Conservation (phyloP, 169 alveolate species). For the Plasmodium vivax region DNA sequence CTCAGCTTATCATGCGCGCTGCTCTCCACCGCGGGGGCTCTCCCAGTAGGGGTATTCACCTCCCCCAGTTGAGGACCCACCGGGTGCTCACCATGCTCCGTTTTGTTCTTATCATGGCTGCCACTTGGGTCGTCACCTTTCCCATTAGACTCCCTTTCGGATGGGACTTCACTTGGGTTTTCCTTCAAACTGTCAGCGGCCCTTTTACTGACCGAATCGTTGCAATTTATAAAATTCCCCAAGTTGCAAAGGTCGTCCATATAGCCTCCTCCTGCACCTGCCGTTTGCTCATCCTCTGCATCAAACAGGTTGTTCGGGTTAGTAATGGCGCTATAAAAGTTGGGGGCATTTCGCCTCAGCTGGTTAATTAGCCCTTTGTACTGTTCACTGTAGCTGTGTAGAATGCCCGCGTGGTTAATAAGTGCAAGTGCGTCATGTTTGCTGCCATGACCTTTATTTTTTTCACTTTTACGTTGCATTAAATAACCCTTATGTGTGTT, state of each 20-base stretch:
- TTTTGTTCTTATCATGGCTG: background rate
- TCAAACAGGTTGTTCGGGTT: slow-evolving; percentile 2
- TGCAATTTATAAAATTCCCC: slow-evolving; percentile 5
- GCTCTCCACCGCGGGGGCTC: background rate
- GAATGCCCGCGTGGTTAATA: background rate
- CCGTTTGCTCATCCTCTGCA: background rate
- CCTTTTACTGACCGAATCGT: background rate
- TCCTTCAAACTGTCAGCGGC: background rate
- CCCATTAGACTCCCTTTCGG: background rate
- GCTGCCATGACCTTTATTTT: background rate
- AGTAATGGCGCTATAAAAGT: slow-evolving; percentile 22
- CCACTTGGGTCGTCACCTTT: background rate
- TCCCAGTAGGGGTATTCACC: background rate
- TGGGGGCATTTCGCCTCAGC: slow-evolving; percentile 13
- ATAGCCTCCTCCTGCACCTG: background rate
- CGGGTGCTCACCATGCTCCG: background rate
- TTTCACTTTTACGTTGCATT: background rate
- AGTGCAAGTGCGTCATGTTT: background rate
- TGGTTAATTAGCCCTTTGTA: slow-evolving; percentile 16
- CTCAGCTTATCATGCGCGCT: background rate
- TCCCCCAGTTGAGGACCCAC: background rate
- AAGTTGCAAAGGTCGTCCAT: slow-evolving; percentile 4
- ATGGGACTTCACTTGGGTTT: background rate
- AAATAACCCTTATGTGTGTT: background rate
- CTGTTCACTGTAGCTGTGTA: slow-evolving; percentile 8